Percentiles rank a stretch among this genome's conserved stretches.
Evolutionary conservation across 495 filamentous ascomycete species (phyloP).

Genomic region (Baudoinia panamericana): DNA sequence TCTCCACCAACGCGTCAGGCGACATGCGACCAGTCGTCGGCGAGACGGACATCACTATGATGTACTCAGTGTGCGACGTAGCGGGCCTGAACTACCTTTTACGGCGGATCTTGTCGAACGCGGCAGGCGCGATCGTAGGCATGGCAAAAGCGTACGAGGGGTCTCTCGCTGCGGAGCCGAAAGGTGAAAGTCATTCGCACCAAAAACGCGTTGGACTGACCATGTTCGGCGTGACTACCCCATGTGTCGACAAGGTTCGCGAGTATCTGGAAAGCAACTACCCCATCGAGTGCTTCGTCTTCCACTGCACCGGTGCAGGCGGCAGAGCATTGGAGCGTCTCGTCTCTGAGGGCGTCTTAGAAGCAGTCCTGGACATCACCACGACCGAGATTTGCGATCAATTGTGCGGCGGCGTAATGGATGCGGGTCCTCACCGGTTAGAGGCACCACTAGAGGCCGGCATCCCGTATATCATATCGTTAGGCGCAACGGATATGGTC

Average conservation of each 20-base stretch:
- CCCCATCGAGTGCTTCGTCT: constrained; percentile 46
- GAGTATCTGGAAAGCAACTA: constrained; percentile 31
- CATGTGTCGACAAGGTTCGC: constrained; percentile 40
- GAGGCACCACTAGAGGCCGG: constrained; percentile 38
- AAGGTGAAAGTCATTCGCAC: constrained; percentile 2
- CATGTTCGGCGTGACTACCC: constrained; percentile 66
- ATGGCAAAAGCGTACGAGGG: constrained; percentile 39
- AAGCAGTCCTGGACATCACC: constrained; percentile 54
- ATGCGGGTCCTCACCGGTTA: constrained; percentile 42
- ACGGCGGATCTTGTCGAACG: constrained; percentile 43
- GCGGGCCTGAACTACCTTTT: constrained; percentile 49
- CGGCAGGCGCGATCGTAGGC: constrained; percentile 43
- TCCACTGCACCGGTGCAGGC: constrained; percentile 56
- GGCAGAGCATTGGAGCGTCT: constrained; percentile 56
- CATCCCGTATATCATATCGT: constrained; percentile 47
- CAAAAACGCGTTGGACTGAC: constrained; percentile 46
- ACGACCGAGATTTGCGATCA: constrained; percentile 55
- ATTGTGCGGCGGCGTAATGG: constrained; percentile 47
- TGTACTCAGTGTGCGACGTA: constrained; percentile 58
- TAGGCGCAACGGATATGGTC: constrained; percentile 56
- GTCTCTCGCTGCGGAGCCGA: background rate
- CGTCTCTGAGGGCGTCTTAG: constrained; percentile 38
- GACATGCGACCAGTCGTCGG: constrained; percentile 46
- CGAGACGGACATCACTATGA: constrained; percentile 54
- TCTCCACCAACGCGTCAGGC: constrained; percentile 53